These are phyloP conservation scores for Thermomucor indicae-seudaticae DNA, from an alignment of 371 early-diverging fungal species.

Conservation along the genomic window DNA sequence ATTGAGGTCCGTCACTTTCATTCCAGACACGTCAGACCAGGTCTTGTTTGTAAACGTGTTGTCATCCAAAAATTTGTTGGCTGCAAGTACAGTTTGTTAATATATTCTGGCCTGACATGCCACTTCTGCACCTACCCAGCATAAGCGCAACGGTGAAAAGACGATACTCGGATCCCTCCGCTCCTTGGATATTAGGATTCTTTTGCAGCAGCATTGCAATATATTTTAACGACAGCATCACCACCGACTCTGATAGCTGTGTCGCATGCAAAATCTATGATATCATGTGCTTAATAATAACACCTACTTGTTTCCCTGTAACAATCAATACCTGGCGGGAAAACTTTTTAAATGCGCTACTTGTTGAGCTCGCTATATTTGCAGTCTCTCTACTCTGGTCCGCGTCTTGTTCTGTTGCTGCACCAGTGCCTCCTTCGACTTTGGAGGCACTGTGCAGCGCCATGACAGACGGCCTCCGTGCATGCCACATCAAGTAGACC, in stretches of 20 bases:
- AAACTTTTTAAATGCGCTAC: slow-evolving; percentile 43
- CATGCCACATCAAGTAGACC: slow-evolving; percentile 66
- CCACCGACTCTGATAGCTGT: slow-evolving; percentile 60
- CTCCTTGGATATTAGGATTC: slow-evolving; percentile 60
- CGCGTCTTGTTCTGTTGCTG: slow-evolving; percentile 13
- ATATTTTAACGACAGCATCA: slow-evolving; percentile 56
- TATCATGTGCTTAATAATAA: neutral
- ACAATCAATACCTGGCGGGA: slow-evolving; percentile 8
- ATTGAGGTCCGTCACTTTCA: slow-evolving; percentile 61
- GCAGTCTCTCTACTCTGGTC: slow-evolving; percentile 32
- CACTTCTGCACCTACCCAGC: slow-evolving; percentile 32
- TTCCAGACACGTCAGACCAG: slow-evolving; percentile 66
- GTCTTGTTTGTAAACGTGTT: slow-evolving; percentile 71
- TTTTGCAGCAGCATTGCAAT: slow-evolving; percentile 59
- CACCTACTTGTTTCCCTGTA: neutral
- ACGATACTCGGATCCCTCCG: slow-evolving; percentile 73
- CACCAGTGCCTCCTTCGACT: slow-evolving; percentile 23
- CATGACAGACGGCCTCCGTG: slow-evolving; percentile 47
- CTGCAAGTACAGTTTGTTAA: slow-evolving; percentile 15
- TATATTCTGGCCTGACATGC: neutral
- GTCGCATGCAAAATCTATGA: slow-evolving; percentile 51
- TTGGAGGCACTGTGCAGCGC: slow-evolving; percentile 33
- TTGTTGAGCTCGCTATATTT: slow-evolving; percentile 43
- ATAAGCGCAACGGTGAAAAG: slow-evolving; percentile 77
- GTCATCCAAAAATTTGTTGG: slow-evolving; percentile 67